Percentiles rank a stretch among this genome's conserved stretches.
These are phyloP conservation scores for Botrytis tulipae DNA, from an alignment of 2,329 filamentous ascomycete species.

Conservation along the genomic window DNA sequence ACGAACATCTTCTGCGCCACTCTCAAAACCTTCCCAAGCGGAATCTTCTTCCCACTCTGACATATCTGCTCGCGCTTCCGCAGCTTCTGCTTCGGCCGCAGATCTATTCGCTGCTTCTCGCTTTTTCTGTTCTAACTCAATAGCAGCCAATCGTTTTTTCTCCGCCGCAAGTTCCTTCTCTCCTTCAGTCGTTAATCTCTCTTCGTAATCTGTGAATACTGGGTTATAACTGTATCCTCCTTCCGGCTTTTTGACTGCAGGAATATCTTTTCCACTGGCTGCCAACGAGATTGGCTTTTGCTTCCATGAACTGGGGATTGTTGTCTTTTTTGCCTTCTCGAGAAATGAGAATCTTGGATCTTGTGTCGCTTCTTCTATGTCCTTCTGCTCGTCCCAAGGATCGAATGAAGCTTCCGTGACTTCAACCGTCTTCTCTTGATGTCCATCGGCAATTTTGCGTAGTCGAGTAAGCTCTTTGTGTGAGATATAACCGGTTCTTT, in stretches of 20 bases:
- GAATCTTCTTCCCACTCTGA: slow-evolving; percentile 83
- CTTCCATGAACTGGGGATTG: slow-evolving; percentile 72
- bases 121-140: slow-evolving; percentile 64
- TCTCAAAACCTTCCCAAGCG: slow-evolving; percentile 88
- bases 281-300: slow-evolving; percentile 76
- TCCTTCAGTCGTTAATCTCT: slow-evolving; percentile 70
- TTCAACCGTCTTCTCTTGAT: slow-evolving; percentile 45
- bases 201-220: slow-evolving; percentile 79
- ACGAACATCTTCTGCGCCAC: slow-evolving; percentile 67
- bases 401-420: slow-evolving; percentile 70
- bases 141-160: slow-evolving; percentile 65
- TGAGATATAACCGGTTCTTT: slow-evolving; percentile 75
- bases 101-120: slow-evolving; percentile 67
- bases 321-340: slow-evolving; percentile 61
- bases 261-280: slow-evolving; percentile 76
- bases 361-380: slow-evolving; percentile 45
- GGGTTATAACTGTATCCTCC: slow-evolving; percentile 94
- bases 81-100: slow-evolving; percentile 72
- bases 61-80: slow-evolving; percentile 62
- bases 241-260: slow-evolving; percentile 74
- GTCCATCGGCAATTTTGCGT: slow-evolving; percentile 74
- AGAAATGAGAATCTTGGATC: slow-evolving; percentile 63
- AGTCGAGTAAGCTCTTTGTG: slow-evolving; percentile 80
- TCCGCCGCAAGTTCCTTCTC: slow-evolving; percentile 78
- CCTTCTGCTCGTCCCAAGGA: slow-evolving; percentile 65